These are phyloP conservation scores for Psilocybe sp. DNA, from an alignment of 768 basidiomycete species.

Conservation along the genomic window DNA sequence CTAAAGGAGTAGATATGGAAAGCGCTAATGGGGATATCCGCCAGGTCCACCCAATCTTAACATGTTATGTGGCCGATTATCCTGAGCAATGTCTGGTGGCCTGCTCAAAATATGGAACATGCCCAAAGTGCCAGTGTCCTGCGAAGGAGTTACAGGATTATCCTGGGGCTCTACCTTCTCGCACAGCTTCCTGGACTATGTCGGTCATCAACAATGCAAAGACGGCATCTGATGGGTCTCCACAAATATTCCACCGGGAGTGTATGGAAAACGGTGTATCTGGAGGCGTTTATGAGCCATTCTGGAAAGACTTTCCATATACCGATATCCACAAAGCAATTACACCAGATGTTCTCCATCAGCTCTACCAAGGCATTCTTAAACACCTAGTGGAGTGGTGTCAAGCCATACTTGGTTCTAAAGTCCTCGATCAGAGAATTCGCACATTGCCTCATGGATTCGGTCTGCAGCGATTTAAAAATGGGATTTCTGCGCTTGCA, in stretches of 20 bases:
- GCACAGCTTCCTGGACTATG: background rate
- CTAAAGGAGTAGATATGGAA: background rate
- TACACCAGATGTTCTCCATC: slow-evolving; percentile 17
- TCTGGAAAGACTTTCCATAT: slow-evolving; percentile 13
- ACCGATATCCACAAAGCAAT: slow-evolving; percentile 11
- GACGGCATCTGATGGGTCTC: background rate
- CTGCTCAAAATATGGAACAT: background rate
- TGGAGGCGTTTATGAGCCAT: slow-evolving; percentile 9
- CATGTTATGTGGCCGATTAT: background rate
- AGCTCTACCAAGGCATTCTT: slow-evolving; percentile 15
- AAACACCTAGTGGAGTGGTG: slow-evolving; percentile 12
- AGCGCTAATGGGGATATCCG: background rate
- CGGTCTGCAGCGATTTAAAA: slow-evolving; percentile 32
- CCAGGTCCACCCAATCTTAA: background rate
- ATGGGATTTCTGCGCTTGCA: slow-evolving; percentile 34
- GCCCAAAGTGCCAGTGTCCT: background rate
- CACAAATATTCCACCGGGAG: background rate
- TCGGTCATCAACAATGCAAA: background rate
- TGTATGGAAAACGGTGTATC: slow-evolving; percentile 9
- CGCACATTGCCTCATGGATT: slow-evolving; percentile 29
- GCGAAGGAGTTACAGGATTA: background rate
- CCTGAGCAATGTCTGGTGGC: slow-evolving; percentile 1
- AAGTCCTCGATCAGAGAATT: slow-evolving; percentile 15
- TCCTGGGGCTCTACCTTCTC: no score
- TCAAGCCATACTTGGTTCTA: background rate